phyloP scores from a whole-genome alignment of 2,329 filamentous ascomycete genomes.

The Raffaelea ambrosiae region DNA sequence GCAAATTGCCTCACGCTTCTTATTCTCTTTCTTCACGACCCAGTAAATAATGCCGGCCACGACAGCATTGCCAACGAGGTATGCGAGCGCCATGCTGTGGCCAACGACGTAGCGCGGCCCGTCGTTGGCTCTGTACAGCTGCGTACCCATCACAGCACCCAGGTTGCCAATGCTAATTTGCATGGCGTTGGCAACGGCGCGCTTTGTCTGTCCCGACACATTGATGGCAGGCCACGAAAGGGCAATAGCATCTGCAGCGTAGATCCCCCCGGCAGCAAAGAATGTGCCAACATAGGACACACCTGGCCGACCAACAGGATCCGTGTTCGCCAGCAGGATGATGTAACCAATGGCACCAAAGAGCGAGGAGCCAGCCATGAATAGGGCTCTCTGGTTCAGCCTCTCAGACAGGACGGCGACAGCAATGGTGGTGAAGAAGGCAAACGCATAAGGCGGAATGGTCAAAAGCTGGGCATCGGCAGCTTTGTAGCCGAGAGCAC shows the following conservation, averaged over 20 bases:
- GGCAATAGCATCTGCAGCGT: slow-evolving; percentile 54
- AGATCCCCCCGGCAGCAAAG: slow-evolving; percentile 59
- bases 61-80: slow-evolving; percentile 49
- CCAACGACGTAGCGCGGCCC: slow-evolving; percentile 55
- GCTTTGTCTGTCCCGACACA: slow-evolving; percentile 61
- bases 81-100: slow-evolving; percentile 57
- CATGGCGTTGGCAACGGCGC: slow-evolving; percentile 60
- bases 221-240: slow-evolving; percentile 66
- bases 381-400: slow-evolving; percentile 47
- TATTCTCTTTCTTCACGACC: slow-evolving; percentile 50
- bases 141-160: slow-evolving; percentile 60
- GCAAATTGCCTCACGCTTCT: slow-evolving; percentile 32
- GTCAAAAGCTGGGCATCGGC: slow-evolving; percentile 50
- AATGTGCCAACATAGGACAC: slow-evolving; percentile 54
- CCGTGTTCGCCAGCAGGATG: slow-evolving; percentile 44
- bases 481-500: slow-evolving; percentile 42
- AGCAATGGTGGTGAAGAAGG: slow-evolving; percentile 48
- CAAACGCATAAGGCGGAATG: slow-evolving; percentile 56
- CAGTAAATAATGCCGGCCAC: slow-evolving; percentile 45
- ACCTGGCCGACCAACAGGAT: slow-evolving; percentile 38
- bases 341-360: slow-evolving; percentile 56
- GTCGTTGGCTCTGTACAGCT: slow-evolving; percentile 54
- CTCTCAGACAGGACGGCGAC: slow-evolving; percentile 54
- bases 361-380: slow-evolving; percentile 48
- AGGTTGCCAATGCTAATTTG: slow-evolving; percentile 65